Base-by-base conservation (phyloP, 2,329 filamentous ascomycete species). In the Geosmithia flava region DNA sequence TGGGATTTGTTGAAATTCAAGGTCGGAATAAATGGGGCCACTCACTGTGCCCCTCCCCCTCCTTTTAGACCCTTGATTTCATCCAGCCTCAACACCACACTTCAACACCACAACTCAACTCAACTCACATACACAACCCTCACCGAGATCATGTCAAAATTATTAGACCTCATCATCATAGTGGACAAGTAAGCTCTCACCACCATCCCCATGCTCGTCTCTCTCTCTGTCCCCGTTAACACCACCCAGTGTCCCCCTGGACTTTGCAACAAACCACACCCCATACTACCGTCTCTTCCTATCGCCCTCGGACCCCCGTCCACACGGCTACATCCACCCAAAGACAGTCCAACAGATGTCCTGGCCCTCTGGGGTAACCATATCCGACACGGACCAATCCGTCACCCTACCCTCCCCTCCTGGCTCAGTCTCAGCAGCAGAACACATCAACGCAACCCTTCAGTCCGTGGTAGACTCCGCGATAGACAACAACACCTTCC, bases 321-420 rank as follows among this genome's bases (percentile, higher is more conserved):
- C 70, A 1, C 73, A 77, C 51, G 74, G 74, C 53, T 73, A 74
- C 59, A 62, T 78, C 44, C 66, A 70, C 45, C 66, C 68, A 3
- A 58, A 59, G 45, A 73, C 66, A 16, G 68, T 75, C 15, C 49
- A 62, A 29, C 61, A 63, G 41, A 71, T 78, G 62, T 71, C 71
- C 3, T 72, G 69, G 68, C 70, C 70, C 0, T 2, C 58, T 0
- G 52, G 59, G 19, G 71, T 74, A 53, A 42, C 46, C 45, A 51
- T 73, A 50, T 47, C 61, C 52, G 62, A 67, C 47, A 44, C 53
- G 1, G 43, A 51, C n/a, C 60, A 53, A 30, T 56, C 52, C 8
- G 62, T 71, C 11, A 55, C 72, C 6, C 40, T 51, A 7, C 50
- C 56, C 39, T 52, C 62, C 1, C 53, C 60, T 1, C 23, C 50